Evolutionary conservation across 257 asterid species (phyloP).

Genomic region (Fraxinus excelsior): DNA sequence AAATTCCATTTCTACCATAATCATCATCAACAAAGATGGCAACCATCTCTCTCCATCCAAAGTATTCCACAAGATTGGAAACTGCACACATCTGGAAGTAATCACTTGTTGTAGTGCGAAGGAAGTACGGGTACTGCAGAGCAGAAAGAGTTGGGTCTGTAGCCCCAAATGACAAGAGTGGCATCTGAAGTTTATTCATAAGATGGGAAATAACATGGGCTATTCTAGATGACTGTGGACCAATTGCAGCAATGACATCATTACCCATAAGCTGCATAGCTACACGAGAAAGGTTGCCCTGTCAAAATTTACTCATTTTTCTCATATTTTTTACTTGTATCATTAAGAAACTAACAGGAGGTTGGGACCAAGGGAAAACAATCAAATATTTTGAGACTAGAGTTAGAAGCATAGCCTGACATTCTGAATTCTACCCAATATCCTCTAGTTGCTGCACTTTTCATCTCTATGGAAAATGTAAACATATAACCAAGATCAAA

Average conservation of each 20-base stretch:
- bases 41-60: slow-evolving; percentile 65
- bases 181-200: slow-evolving; percentile 63
- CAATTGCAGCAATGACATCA: slow-evolving; percentile 59
- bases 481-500: background rate
- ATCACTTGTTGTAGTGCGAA: slow-evolving; percentile 53
- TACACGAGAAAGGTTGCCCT: slow-evolving; percentile 34
- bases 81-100: slow-evolving; percentile 67
- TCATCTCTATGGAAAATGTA: background rate
- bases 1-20: slow-evolving; percentile 66
- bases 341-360: background rate
- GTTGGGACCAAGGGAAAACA: background rate
- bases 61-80: slow-evolving; percentile 55
- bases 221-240: slow-evolving; percentile 77
- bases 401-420: background rate
- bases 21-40: slow-evolving; percentile 74
- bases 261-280: slow-evolving; percentile 65
- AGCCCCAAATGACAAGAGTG: slow-evolving; percentile 66
- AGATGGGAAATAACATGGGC: slow-evolving; percentile 65
- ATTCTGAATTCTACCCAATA: background rate
- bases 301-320: slow-evolving; percentile 33
- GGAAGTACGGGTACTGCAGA: slow-evolving; percentile 62
- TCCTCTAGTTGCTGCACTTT: background rate
- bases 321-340: slow-evolving; percentile 3
- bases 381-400: background rate
- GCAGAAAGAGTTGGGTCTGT: slow-evolving; percentile 77